Evolutionary conservation across 2,329 filamentous ascomycete species (phyloP), one percentile per base, ranked within the genome.

Genomic region (Rutstroemia sp.): DNA sequence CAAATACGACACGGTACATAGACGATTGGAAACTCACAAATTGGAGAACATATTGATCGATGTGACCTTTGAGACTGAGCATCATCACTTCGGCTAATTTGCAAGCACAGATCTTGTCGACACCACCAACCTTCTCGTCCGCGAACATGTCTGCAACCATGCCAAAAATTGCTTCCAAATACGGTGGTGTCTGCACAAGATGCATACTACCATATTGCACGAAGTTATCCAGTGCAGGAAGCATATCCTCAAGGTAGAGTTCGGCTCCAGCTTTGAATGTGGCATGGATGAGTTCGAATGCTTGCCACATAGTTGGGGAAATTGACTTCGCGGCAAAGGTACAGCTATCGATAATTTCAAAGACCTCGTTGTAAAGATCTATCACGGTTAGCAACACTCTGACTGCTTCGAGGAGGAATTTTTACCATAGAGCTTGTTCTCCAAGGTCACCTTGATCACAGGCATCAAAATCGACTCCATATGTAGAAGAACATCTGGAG

Each of bases 341-440:
- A 78, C 94, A 99, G 78, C 91, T 96, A 72, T 99, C 94, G 65
- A 99, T 95, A 66, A 99, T 99, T 74, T 99, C 94, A 65, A 99
- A 99, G 5, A 97, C 84, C 71, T 99, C 94, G 70, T 97, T 99
- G 73, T 96, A 99, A 21, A 99, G 76, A 72, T 99, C 87, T 87
- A 60, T 44, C 36, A 44, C 54, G 36, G 36, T 63, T 42, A 67
- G 69, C 63, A 49, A 51, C 34, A 55, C 36, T 39, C 40, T 49
- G 42, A 30, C 10, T 34, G 30, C 30, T 34, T 34, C 9, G 7
- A 17, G 5, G 34, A n/a, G 48, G 21, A 48, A 3, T 48, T 7
- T 6, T 64, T 76, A 87, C 84, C 89, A 69, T 96, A 97, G 38
- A 99, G 84, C 74, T 96, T 97, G 76, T 99, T 96, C 74, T 97